Conservation (phyloP, 257 asterid genomes). For the Nicotiana attenuata region DNA sequence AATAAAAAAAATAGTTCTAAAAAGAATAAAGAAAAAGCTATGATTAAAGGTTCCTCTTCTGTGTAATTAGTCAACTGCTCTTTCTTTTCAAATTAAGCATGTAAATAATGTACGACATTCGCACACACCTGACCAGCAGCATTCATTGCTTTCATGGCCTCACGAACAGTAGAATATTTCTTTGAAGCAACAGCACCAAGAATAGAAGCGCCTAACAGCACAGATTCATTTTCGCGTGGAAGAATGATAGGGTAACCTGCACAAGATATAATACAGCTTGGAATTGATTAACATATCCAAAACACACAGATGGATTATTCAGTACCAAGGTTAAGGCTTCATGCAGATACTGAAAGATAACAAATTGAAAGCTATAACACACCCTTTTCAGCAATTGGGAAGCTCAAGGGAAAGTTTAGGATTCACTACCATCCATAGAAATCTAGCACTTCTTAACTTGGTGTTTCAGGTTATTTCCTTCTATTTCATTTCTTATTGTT, state of each 20-base stretch:
- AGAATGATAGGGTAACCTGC: constrained; percentile 81
- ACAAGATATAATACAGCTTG: background rate
- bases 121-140: constrained; percentile 83
- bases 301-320: background rate
- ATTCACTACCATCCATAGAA: background rate
- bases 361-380: background rate
- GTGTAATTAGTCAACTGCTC: background rate
- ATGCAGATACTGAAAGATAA: background rate
- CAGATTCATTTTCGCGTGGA: constrained; percentile 90
- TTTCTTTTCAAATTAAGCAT: background rate
- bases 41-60: background rate
- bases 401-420: background rate
- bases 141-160: constrained; percentile 86
- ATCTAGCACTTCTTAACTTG: background rate
- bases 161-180: constrained; percentile 53
- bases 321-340: background rate
- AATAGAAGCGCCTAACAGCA: constrained; percentile 93
- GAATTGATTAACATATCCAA: background rate
- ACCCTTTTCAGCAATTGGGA: background rate
- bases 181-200: constrained; percentile 97
- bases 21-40: background rate
- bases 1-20: background rate
- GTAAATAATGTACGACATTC: background rate
- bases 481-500: background rate
- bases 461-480: background rate